phyloP scores from a whole-genome alignment of 2,329 filamentous ascomycete genomes.

The Fusarium avenaceum region DNA sequence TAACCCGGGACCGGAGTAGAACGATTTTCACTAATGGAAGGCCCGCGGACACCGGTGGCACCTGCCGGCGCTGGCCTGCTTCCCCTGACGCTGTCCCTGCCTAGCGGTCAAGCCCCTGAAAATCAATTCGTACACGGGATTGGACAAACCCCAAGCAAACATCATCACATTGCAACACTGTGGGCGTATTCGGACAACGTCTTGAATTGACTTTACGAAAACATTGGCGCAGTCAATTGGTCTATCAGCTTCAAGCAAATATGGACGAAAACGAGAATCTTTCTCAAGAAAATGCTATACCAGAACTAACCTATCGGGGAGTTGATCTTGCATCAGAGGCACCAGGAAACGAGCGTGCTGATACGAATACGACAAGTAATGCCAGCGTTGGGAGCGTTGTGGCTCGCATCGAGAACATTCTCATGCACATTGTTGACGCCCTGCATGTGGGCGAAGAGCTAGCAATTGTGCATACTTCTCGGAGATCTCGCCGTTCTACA shows the following conservation, averaged over 20 bases:
- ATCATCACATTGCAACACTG: conserved; percentile 3
- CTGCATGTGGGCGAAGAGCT: conserved; percentile 47
- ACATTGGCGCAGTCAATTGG: not conserved
- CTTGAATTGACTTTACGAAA: not conserved
- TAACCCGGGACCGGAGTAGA: conserved; percentile 31
- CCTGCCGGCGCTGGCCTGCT: conserved; percentile 18
- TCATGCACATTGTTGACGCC: conserved; percentile 51
- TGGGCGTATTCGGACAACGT: conserved; percentile 28
- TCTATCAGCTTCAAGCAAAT: not conserved
- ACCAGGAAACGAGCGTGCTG: conserved; percentile 7
- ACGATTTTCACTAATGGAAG: not conserved
- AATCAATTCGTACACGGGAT: conserved; percentile 13
- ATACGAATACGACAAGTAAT: conserved; percentile 45
- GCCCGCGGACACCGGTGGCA: conserved; percentile 32
- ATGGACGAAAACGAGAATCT: conserved; percentile 14
- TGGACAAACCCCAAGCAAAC: conserved; percentile 19
- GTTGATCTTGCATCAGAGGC: conserved; percentile 9
- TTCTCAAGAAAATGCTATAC: conserved; percentile 23
- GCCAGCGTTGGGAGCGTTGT: conserved; percentile 47
- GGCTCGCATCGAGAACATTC: conserved; percentile 54
- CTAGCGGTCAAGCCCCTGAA: conserved; percentile 44
- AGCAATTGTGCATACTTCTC: conserved; percentile 47
- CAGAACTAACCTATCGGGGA: conserved; percentile 18
- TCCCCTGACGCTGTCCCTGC: conserved; percentile 2
- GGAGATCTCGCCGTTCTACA: conserved; percentile 34